A percentile compares a stretch with the other conserved stretches of the same genome.
phyloP scores from a whole-genome alignment of 2,329 filamentous ascomycete genomes.

The Monosporascus sp. region DNA sequence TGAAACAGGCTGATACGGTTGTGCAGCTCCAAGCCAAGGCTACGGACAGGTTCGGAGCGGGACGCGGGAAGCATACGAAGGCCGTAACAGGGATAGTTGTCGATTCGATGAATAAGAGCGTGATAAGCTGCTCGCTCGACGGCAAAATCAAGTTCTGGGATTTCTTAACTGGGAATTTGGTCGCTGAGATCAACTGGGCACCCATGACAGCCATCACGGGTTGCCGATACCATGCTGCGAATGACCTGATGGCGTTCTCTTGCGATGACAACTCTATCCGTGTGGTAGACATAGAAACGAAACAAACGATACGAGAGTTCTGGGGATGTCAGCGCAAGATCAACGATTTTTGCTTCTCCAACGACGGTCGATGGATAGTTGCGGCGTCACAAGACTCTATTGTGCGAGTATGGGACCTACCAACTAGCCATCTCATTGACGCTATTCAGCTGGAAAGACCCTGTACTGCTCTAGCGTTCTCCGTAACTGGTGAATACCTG shows the following conservation, averaged over 20 bases:
- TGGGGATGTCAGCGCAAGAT: conserved; percentile 72
- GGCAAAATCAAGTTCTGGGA: conserved; percentile 98
- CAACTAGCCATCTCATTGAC: conserved; percentile 92
- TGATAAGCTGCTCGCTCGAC: conserved; percentile 84
- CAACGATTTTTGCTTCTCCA: conserved; percentile 84
- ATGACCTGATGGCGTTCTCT: conserved; percentile 79
- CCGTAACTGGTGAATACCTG: conserved; percentile 86
- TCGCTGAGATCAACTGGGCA: conserved; percentile 80
- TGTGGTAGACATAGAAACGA: conserved; percentile 85
- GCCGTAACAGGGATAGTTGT: conserved; percentile 81
- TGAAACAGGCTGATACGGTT: conserved; percentile 53
- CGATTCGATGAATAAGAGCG: conserved; percentile 79
- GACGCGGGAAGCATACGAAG: conserved; percentile 70
- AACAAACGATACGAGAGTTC: conserved; percentile 86
- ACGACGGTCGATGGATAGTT: conserved; percentile 89
- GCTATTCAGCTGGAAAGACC: conserved; percentile 74
- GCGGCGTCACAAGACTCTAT: conserved; percentile 77
- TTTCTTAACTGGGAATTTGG: conserved; percentile 73
- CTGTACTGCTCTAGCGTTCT: conserved; percentile 84
- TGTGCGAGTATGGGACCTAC: conserved; percentile 88
- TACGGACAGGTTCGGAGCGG: conserved; percentile 38
- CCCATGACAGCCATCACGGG: conserved; percentile 70
- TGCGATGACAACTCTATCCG: conserved; percentile 87
- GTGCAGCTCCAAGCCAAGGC: conserved; percentile 46
- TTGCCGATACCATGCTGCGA: conserved; percentile 75